Base-by-base conservation (phyloP, 116 monocot genomes). In the Thalassia testudinum region DNA sequence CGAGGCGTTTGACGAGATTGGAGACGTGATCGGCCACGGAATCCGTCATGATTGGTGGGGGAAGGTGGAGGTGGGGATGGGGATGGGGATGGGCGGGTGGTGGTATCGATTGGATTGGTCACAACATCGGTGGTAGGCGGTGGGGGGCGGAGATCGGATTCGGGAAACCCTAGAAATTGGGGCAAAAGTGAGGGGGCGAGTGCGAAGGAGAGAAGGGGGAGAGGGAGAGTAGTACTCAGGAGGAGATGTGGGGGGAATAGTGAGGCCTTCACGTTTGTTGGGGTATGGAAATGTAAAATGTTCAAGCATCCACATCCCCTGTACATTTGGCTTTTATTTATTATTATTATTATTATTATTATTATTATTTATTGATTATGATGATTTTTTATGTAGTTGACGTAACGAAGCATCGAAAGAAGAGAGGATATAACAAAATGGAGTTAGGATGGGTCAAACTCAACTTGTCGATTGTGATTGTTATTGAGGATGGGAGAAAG, bases 21-120 rank as follows among this genome's bases (percentile, higher is more conserved):
- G 64, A 63, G 59, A 70, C 56, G 54, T 83, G 74, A 26, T 87
- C 75, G 50, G 68, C 52, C 14, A 76, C 66, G 50, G 48, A 59
- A 30, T 76, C 85, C 54, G 84, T 78, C 95, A 95, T 95, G 19
- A 20, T 45, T 13, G 18, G 45, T n/a, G 19, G 45, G 18, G 7
- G 19, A 3, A 16, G 15, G 45, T 34, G 15, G 45, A 7, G 18
- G 5, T 45, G 18, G 15, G 19, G 15, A 7, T n/a, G n/a, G n/a
- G 45, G 19, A n/a, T 2, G 15, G 45, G 18, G 15, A 20, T n/a
- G 19, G 15, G 11, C 11, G 7, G 7, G 11, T 14, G 14, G 40
- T 7, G 40, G 14, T 40, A 15, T 45, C 45, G 18, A 45, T 20
- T 13, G 19, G 45, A 45, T 34, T 34, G 30, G 19, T 45, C 45